Percentiles rank a stretch among this genome's conserved stretches.
These are phyloP conservation scores for Crithidia fasciculata DNA, from an alignment of 208 protist genomes.

Conservation along the genomic window DNA sequence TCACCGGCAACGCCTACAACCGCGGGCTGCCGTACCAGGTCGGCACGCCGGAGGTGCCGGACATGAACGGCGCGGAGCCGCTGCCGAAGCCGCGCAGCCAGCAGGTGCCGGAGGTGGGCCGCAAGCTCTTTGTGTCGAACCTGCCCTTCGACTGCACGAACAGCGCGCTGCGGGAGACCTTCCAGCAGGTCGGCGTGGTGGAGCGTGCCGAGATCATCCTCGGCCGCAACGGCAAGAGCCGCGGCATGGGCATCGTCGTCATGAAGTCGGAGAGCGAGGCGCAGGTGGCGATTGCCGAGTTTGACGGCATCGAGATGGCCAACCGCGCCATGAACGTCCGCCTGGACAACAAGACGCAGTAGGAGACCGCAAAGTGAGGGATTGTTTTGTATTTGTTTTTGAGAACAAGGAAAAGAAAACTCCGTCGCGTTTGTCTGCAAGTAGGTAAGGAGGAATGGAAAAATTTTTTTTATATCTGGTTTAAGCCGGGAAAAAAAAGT, in stretches of 20 bases:
- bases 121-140: slow-evolving; percentile 84
- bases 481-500: background rate
- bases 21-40: slow-evolving; percentile 27
- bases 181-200: slow-evolving; percentile 81
- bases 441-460: background rate
- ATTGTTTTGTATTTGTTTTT: background rate
- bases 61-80: slow-evolving; percentile 40
- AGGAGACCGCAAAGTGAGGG: background rate
- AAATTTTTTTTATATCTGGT: background rate
- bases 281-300: slow-evolving; percentile 75
- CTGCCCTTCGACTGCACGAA: slow-evolving; percentile 84
- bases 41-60: slow-evolving; percentile 18
- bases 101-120: slow-evolving; percentile 67
- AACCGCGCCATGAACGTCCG: slow-evolving; percentile 83
- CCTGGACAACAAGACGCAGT: slow-evolving; percentile 66
- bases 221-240: slow-evolving; percentile 72
- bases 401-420: background rate
- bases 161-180: slow-evolving; percentile 73
- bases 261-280: slow-evolving; percentile 78
- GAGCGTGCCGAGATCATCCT: slow-evolving; percentile 82
- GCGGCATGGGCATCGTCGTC: slow-evolving; percentile 79
- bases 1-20: slow-evolving; percentile 17
- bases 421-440: too few species aligned
- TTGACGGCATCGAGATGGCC: slow-evolving; percentile 88
- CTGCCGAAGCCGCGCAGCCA: slow-evolving; percentile 85